Conservation (phyloP, 2,329 filamentous ascomycete species). For the Escovopsis sp. region DNA sequence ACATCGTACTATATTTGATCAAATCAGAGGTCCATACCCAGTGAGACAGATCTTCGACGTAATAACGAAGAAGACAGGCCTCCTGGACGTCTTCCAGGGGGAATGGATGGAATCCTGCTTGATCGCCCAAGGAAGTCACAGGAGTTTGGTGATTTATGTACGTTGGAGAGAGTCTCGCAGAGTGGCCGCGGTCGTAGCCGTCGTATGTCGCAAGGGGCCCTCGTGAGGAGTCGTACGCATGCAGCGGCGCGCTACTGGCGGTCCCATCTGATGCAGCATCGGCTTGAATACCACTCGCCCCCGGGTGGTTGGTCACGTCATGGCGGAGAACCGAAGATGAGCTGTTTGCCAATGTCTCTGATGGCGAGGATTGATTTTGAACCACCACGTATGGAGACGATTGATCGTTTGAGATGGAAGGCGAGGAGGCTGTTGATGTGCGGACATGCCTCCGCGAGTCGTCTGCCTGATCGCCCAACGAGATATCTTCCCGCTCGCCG, state of each 20-base stretch:
- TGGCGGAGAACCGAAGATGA: not conserved
- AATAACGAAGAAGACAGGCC: constrained; percentile 24
- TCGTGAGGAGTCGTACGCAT: not conserved
- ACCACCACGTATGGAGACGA: not conserved
- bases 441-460: no score
- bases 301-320: not conserved
- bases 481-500: not conserved
- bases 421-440: not conserved
- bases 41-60: constrained; percentile 25
- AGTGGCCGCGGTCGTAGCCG: not conserved
- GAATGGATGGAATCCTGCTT: constrained; percentile 10
- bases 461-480: not conserved
- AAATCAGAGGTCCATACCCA: constrained; percentile 15
- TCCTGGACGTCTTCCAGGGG: constrained; percentile 22
- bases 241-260: no score
- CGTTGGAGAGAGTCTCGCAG: constrained; percentile 1
- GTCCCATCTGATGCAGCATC: no score
- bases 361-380: not conserved
- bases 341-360: not conserved
- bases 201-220: not conserved
- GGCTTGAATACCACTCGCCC: not conserved
- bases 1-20: not conserved
- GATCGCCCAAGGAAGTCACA: not conserved
- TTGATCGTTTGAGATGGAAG: not conserved
- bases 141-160: not conserved